These are phyloP conservation scores for Acanthamoeba sp. DNA, from an alignment of 208 protist species.

Conservation along the genomic window DNA sequence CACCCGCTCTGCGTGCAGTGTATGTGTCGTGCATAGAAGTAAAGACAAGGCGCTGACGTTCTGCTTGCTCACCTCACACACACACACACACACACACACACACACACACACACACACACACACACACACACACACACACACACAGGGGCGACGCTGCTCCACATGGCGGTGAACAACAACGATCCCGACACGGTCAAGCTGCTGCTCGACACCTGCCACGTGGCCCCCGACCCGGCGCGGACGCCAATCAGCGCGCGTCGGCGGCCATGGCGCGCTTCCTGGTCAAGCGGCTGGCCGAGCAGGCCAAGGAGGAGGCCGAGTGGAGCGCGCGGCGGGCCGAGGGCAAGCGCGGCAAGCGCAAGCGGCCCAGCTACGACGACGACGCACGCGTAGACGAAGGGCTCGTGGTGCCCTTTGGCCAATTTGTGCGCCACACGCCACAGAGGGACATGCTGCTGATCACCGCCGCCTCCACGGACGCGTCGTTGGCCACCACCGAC, in stretches of 20 bases:
- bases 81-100: too few relatives aligned
- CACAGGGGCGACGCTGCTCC: not conserved
- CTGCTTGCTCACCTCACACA: too few relatives aligned
- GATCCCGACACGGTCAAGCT: too few relatives aligned
- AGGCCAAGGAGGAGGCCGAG: not conserved
- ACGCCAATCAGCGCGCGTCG: not conserved
- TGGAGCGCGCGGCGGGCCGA: not conserved
- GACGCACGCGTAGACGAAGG: not conserved
- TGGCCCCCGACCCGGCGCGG: too few relatives aligned
- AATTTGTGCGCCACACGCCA: not conserved
- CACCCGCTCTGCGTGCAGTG: too few relatives aligned
- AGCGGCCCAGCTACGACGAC: not conserved
- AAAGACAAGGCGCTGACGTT: too few relatives aligned
- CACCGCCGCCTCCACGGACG: not conserved
- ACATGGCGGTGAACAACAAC: slow-evolving; percentile 33
- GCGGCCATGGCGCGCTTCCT: not conserved
- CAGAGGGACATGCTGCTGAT: not conserved
- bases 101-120: too few relatives aligned
- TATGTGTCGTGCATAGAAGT: too few relatives aligned
- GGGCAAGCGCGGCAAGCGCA: not conserved
- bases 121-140: too few relatives aligned
- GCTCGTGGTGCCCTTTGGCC: not conserved
- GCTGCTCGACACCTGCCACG: too few relatives aligned
- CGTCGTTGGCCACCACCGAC: not conserved
- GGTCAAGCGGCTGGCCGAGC: not conserved